Evolutionary conservation across 257 asterid species (phyloP).

Genomic region (Solanum bulbocastanum): DNA sequence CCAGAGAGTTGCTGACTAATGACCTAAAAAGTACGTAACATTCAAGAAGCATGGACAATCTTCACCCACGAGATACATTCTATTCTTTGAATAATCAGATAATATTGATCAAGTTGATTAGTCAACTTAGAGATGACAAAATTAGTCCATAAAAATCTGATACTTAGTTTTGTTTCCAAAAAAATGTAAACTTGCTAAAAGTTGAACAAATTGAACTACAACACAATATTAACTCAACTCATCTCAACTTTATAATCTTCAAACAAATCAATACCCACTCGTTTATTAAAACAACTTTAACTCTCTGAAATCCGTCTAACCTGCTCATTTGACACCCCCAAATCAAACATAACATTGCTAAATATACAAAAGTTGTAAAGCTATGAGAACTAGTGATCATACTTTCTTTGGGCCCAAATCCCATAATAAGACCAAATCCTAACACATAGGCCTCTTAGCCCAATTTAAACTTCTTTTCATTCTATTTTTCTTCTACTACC

Average conservation of each 20-base stretch:
- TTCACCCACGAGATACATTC: background rate
- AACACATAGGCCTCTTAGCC: background rate
- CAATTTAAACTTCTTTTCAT: background rate
- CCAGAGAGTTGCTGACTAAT: background rate
- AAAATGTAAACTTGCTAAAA: background rate
- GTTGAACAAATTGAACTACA: background rate
- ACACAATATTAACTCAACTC: background rate
- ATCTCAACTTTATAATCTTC: background rate
- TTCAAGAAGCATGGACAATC: background rate
- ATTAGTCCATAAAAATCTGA: background rate
- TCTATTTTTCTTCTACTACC: background rate
- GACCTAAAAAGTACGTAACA: background rate
- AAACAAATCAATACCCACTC: background rate
- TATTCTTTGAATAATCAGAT: background rate
- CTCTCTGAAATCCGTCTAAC: background rate
- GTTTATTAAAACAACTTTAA: background rate
- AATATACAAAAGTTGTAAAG: background rate
- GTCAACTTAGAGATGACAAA: background rate
- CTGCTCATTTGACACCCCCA: background rate
- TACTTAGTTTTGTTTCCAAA: fast-evolving
- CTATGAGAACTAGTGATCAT: background rate
- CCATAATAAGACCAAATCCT: background rate
- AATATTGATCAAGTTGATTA: background rate
- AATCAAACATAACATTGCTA: background rate
- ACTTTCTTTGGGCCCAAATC: background rate